These are phyloP conservation scores for Plantago major DNA, from an alignment of 257 asterid species.

Conservation along the genomic window DNA sequence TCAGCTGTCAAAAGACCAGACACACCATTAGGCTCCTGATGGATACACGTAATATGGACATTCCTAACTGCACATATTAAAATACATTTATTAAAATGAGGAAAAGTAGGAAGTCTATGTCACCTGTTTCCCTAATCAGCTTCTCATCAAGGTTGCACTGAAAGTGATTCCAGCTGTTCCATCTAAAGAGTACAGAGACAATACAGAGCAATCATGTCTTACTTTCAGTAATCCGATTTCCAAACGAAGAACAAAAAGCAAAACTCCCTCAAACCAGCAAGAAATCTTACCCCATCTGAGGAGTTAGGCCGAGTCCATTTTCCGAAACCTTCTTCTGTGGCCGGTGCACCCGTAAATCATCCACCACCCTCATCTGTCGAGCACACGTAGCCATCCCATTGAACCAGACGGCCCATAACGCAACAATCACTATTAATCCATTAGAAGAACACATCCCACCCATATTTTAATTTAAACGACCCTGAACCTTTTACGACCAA, in stretches of 20 bases:
- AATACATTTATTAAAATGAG: not conserved
- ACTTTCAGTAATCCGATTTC: not conserved
- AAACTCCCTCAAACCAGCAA: not conserved
- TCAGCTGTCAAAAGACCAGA: slow-evolving; percentile 45
- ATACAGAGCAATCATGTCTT: not conserved
- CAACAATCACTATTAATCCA: slow-evolving; percentile 7
- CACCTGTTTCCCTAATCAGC: slow-evolving; percentile 72
- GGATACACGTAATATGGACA: not conserved
- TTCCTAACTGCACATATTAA: not conserved
- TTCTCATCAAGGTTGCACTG: slow-evolving; percentile 62
- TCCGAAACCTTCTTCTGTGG: slow-evolving; percentile 30
- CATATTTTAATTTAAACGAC: not conserved
- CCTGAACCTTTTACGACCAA: not conserved
- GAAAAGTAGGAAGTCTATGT: not conserved
- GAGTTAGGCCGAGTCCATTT: slow-evolving; percentile 69
- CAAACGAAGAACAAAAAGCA: not conserved
- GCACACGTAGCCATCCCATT: slow-evolving; percentile 13
- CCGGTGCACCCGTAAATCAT: not conserved
- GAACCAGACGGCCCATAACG: slow-evolving; percentile 23
- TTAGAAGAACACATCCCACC: not conserved
- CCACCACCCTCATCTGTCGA: slow-evolving; percentile 6
- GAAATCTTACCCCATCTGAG: slow-evolving; percentile 75
- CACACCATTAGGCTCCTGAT: not conserved
- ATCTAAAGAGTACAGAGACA: slow-evolving; percentile 39
- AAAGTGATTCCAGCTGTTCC: slow-evolving; percentile 99